phyloP scores from a whole-genome alignment of 257 asterid genomes.

The Knoxia roxburghii region DNA sequence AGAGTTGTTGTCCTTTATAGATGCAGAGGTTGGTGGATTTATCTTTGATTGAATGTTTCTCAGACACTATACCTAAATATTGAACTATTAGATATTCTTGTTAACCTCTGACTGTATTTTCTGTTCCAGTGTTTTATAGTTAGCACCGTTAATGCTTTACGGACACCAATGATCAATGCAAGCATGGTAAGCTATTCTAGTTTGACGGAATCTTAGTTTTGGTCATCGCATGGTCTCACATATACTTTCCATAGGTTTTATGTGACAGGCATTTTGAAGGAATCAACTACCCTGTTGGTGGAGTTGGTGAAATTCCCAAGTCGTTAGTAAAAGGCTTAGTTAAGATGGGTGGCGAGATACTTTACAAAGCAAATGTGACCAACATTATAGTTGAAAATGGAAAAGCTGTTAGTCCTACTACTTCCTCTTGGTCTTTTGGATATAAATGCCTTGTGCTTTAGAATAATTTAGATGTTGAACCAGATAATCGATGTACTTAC shows the following conservation, averaged over 20 bases:
- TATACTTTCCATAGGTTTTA: slow-evolving; percentile 52
- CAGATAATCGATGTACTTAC: slow-evolving; percentile 3
- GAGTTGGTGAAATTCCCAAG: slow-evolving; percentile 95
- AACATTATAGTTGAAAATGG: slow-evolving; percentile 60
- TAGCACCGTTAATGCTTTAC: slow-evolving; percentile 84
- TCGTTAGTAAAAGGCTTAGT: slow-evolving; percentile 77
- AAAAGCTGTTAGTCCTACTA: slow-evolving; percentile 68
- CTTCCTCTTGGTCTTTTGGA: slow-evolving; percentile 10
- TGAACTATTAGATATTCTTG: not conserved
- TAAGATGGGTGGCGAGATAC: slow-evolving; percentile 67
- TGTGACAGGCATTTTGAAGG: slow-evolving; percentile 99
- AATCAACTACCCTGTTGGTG: slow-evolving; percentile 96
- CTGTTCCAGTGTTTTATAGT: slow-evolving; percentile 85
- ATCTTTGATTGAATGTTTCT: slow-evolving; percentile 9
- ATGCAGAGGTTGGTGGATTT: slow-evolving; percentile 70
- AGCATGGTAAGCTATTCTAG: slow-evolving; percentile 66
- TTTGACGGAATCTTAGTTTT: slow-evolving; percentile 10
- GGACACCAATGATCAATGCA: slow-evolving; percentile 98
- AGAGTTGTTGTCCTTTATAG: slow-evolving; percentile 74
- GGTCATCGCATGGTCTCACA: not conserved
- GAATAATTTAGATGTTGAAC: slow-evolving; percentile 14
- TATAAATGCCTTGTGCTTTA: not conserved
- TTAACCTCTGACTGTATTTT: not conserved
- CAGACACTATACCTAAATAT: not conserved
- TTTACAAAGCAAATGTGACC: slow-evolving; percentile 78